Base-by-base conservation (phyloP, 306 rosid species). In the Crotalaria pallida region DNA sequence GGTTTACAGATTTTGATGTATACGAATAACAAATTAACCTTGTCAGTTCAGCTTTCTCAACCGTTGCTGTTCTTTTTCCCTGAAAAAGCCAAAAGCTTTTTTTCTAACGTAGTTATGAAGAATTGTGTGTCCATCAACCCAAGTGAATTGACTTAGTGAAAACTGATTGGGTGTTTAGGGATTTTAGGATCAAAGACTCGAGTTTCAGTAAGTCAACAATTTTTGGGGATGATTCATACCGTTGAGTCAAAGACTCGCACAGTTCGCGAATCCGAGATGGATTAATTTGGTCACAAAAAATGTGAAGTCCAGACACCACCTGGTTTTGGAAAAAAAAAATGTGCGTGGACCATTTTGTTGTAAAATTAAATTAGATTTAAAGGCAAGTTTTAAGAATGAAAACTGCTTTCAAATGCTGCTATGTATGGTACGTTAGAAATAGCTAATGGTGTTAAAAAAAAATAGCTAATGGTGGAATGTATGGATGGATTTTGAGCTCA, bases 281-380 rank as follows among this genome's bases (percentile, higher is more conserved):
- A n/a, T n/a, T n/a, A n/a, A n/a, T n/a, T n/a, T n/a, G n/a, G n/a
- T n/a, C n/a, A n/a, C n/a, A n/a, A n/a, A n/a, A n/a, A n/a, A n/a
- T n/a, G n/a, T n/a, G n/a, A n/a, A n/a, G n/a, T n/a, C n/a, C n/a
- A n/a, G n/a, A n/a, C n/a, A n/a, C n/a, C n/a, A n/a, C n/a, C n/a
- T n/a, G n/a, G n/a, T n/a, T n/a, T n/a, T n/a, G n/a, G n/a, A n/a
- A n/a, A n/a, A n/a, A n/a, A n/a, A n/a, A n/a, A n/a, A n/a, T n/a
- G n/a, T n/a, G n/a, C n/a, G n/a, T 73, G 79, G 76, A 59, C 79
- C 80, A 73, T 67, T 7, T 58, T 40, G 58, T 59, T 23, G 52
- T 19, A 60, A n/a, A n/a, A n/a, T n/a, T 31, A 31, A 27, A 40
- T 67, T 50, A 55, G 41, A 44, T 21, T 19, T 16, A 26, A n/a